Evolutionary conservation across 2,329 filamentous ascomycete genomes (phyloP), one percentile per base, ranked within the genome.

Genomic region (Myrmaecium sp.): DNA sequence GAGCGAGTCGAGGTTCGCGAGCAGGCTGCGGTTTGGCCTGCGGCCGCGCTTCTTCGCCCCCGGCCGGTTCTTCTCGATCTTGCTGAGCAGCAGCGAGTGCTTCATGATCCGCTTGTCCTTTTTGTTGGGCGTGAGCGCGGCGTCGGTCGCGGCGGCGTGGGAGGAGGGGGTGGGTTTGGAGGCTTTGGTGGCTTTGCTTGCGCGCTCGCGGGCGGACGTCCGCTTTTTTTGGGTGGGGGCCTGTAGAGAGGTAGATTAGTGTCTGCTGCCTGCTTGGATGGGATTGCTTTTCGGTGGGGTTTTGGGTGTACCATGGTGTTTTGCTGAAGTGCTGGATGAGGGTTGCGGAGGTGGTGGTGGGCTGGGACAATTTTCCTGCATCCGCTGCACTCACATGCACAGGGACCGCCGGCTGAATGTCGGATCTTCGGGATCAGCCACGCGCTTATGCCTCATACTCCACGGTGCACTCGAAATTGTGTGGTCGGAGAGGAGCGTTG

Each of bases 101-200:
- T 83, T 84, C 41, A 91, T 80, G 17, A 64, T 58, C 14, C 75
- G 77, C 58, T 86, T 92, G 58, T 91, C 80, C 46, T 69, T 74
- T 54, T 94, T 95, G 35, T 65, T 72, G 29, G 71, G 66, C 33
- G 71, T 58, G 52, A 86, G 84, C 9, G 64, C 23, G 4, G 65
- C 61, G 39, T 62, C 54, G 25, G 15, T 27, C 9, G 15, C 17
- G 55, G 44, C 27, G 63, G 65, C 47, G 33, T 4, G 33, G 27
- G 9, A 32, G 23, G 25, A 23, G 7, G 42, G 38, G 22, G 17
- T 21, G 11, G 30, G 23, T 20, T 31, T 31, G 26, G 26, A 25
- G 15, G 16, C 25, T 14, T 43, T 42, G 8, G 34, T 30, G 15
- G 36, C 36, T 27, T 43, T 41, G 12, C 45, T 36, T 3, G 37